Evolutionary conservation across 1,284 basidiomycete genomes (phyloP).

Genomic region (Ceratobasidium sp.): DNA sequence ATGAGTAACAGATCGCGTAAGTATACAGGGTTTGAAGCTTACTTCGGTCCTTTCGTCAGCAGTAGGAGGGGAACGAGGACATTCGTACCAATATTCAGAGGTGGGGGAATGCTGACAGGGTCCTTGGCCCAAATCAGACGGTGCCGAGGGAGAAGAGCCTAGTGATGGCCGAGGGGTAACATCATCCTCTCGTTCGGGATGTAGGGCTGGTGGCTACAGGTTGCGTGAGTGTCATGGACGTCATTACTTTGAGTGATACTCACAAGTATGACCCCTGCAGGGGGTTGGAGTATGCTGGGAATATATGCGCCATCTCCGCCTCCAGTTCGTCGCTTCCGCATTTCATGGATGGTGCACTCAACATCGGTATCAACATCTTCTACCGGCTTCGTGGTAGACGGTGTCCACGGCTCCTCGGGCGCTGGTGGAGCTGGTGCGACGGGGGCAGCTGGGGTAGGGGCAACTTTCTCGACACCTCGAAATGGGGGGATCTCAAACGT

Average conservation of each 20-base stretch:
- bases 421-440: constrained; percentile 4
- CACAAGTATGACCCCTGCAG: constrained; percentile 31
- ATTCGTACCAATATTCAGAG: constrained; percentile 38
- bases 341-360: constrained; percentile 19
- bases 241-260: background rate
- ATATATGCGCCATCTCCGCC: constrained; percentile 40
- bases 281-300: constrained; percentile 32
- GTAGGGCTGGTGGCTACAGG: constrained; percentile 14
- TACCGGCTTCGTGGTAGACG: background rate
- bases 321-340: constrained; percentile 27
- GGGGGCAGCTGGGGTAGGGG: constrained; percentile 2
- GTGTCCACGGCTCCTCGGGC: constrained; percentile 8
- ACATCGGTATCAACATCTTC: constrained; percentile 29
- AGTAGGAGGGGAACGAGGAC: constrained; percentile 27
- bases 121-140: constrained; percentile 34
- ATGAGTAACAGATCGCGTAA: background rate
- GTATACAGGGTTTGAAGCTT: background rate
- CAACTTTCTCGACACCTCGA: background rate
- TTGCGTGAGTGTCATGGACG: background rate
- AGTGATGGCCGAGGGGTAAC: constrained; percentile 29
- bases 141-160: constrained; percentile 33
- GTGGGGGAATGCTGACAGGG: constrained; percentile 15
- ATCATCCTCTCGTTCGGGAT: constrained; percentile 43
- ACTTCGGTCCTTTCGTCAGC: constrained; percentile 28
- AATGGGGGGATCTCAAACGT: constrained; percentile 17